phyloP scores from a whole-genome alignment of 192 early-diverging fungal genomes.

The Linnemannia hyalina region DNA sequence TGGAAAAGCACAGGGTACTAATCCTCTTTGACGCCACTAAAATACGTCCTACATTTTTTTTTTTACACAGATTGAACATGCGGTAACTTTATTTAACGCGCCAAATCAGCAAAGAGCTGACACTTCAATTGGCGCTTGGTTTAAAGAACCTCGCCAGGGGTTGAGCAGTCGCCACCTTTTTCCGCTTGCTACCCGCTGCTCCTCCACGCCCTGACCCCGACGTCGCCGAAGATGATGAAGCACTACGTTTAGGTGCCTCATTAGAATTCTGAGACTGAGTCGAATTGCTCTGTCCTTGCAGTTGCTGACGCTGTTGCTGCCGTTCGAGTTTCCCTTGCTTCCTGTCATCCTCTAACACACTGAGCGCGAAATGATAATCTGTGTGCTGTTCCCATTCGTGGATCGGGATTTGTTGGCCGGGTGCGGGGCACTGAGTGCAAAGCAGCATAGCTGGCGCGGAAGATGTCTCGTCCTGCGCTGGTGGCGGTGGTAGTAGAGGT shows the following conservation, averaged over 20 bases:
- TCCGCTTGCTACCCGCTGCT: not conserved
- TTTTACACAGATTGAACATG: too few species aligned
- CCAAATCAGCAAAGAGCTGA: too few species aligned
- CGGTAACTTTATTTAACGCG: too few species aligned
- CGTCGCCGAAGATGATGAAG: not conserved
- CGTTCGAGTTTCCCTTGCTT: slow-evolving; percentile 38
- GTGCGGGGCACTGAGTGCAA: slow-evolving; percentile 38
- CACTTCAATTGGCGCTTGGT: not conserved
- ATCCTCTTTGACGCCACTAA: too few species aligned
- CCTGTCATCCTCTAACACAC: slow-evolving; percentile 40
- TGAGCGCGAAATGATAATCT: slow-evolving; percentile 46
- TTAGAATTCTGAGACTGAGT: not conserved
- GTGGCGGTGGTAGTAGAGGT: not conserved
- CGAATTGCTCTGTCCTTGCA: not conserved
- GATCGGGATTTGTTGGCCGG: slow-evolving; percentile 26
- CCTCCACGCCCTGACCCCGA: not conserved
- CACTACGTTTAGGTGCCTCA: not conserved
- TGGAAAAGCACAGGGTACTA: too few species aligned
- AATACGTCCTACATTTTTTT: too few species aligned
- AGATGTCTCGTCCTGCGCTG: not conserved
- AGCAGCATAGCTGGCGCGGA: not conserved
- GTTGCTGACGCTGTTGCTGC: slow-evolving; percentile 22
- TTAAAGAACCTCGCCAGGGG: not conserved
- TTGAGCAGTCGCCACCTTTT: not conserved
- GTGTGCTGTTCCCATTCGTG: slow-evolving; percentile 46